phyloP scores from a whole-genome alignment of 1,139 yeast species.

The Hemisphaericaspora xylanilytica region DNA sequence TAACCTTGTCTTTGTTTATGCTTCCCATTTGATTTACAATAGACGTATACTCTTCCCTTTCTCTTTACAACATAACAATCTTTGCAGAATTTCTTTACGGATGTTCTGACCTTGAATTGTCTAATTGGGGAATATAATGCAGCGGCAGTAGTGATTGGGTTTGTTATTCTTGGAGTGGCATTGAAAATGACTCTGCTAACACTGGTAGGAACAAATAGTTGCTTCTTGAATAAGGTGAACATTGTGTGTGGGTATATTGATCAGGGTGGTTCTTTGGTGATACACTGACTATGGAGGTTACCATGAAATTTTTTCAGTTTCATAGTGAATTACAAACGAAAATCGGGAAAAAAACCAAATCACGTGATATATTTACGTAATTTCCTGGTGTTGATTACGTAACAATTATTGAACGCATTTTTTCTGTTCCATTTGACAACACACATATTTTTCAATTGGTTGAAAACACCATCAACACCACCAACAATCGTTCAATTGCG shows the following conservation, averaged over 20 bases:
- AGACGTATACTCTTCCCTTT: constrained; percentile 89
- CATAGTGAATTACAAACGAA: neutral
- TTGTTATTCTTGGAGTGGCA: constrained; percentile 18
- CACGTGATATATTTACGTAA: constrained; percentile 1
- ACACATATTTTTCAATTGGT: neutral
- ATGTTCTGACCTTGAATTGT: constrained; percentile 53
- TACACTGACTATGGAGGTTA: neutral
- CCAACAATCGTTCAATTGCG: neutral
- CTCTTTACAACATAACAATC: constrained; percentile 93
- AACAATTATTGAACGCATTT: neutral
- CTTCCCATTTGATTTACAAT: constrained; percentile 88
- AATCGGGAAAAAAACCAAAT: neutral
- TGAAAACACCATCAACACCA: neutral
- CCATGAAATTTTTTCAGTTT: neutral
- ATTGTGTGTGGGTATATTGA: constrained; percentile 9
- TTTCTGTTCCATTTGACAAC: constrained; percentile 1
- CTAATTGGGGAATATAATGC: constrained; percentile 18
- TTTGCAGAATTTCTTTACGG: constrained; percentile 88
- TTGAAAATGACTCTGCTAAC: constrained; percentile 16
- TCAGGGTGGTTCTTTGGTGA: no score
- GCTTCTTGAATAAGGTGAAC: constrained; percentile 9
- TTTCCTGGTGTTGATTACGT: neutral
- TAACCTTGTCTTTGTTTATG: constrained; percentile 97
- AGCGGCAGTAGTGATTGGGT: constrained; percentile 9
- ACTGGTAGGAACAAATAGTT: constrained; percentile 7